These are phyloP conservation scores for Penicillium ucsense DNA, from an alignment of 495 filamentous ascomycete genomes.

Conservation along the genomic window DNA sequence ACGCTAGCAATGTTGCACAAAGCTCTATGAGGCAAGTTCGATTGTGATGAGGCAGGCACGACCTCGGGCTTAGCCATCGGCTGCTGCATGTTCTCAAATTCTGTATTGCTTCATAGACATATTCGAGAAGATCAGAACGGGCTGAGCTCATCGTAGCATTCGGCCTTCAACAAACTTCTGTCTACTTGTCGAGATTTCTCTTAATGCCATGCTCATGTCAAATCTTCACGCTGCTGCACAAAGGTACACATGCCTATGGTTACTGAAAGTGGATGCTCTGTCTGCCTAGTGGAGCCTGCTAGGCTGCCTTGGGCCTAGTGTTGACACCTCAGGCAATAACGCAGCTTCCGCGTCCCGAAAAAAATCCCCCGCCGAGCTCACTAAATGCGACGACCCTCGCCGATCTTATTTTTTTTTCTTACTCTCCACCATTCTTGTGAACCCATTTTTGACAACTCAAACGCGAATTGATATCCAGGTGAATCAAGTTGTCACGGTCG, in stretches of 20 bases:
- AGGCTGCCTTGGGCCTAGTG: conserved; percentile 3
- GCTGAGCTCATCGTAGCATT: too few species aligned
- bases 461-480: too few species aligned
- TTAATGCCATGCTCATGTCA: too few species aligned
- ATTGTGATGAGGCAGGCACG: background rate
- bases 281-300: background rate
- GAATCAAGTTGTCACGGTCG: background rate
- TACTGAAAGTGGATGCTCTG: background rate
- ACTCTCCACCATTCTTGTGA: background rate
- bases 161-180: too few species aligned
- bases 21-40: too few species aligned
- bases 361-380: conserved; percentile 24
- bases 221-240: background rate
- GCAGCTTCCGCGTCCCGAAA: conserved; percentile 24
- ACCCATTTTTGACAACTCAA: background rate
- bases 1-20: too few species aligned
- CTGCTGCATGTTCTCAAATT: background rate
- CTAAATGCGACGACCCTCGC: background rate
- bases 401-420: background rate
- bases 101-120: too few species aligned
- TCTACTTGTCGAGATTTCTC: too few species aligned
- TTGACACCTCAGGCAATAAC: conserved; percentile 19
- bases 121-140: too few species aligned
- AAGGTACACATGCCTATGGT: background rate
- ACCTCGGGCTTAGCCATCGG: background rate